These are phyloP conservation scores for Leccinum subgranulosum DNA, from an alignment of 768 basidiomycete species.

Conservation along the genomic window DNA sequence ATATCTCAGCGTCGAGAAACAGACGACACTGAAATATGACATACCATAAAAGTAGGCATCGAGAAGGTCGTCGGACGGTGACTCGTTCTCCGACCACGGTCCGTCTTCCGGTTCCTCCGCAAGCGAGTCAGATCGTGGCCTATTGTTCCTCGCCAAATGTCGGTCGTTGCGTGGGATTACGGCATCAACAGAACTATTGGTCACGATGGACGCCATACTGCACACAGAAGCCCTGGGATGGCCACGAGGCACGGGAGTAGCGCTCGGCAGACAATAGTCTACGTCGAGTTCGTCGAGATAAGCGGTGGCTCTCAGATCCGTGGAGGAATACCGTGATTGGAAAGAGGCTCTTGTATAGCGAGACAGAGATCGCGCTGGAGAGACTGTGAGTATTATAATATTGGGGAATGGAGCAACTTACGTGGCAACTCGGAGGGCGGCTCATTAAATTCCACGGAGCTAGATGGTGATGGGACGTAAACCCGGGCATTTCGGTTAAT, in stretches of 20 bases:
- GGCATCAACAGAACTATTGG: conserved; percentile 56
- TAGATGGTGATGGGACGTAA: conserved; percentile 15
- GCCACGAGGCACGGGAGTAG: conserved; percentile 14
- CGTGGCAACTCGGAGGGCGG: neutral
- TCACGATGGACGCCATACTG: conserved; percentile 56
- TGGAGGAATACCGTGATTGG: conserved; percentile 33
- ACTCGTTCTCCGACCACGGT: conserved; percentile 24
- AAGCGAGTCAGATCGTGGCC: conserved; percentile 13
- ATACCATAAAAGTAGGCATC: conserved; percentile 43
- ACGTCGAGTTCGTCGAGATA: conserved; percentile 33
- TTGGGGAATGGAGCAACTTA: conserved; percentile 5
- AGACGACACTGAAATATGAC: neutral
- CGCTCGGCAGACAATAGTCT: conserved; percentile 26
- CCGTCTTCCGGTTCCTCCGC: conserved; percentile 21
- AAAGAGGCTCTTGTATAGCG: conserved; percentile 26
- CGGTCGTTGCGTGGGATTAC: conserved; percentile 42
- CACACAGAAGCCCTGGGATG: conserved; percentile 41
- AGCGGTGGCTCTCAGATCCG: conserved; percentile 15
- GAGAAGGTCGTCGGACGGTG: conserved; percentile 30
- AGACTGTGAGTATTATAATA: neutral
- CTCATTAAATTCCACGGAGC: conserved; percentile 7
- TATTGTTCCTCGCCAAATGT: conserved; percentile 5
- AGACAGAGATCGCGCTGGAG: conserved; percentile 16
- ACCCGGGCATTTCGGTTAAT: conserved; percentile 18
- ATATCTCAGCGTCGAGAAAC: neutral